A percentile compares a stretch with the other conserved stretches of the same genome.
Conservation (phyloP, 306 rosid genomes). For the Sicyos baderoa region DNA sequence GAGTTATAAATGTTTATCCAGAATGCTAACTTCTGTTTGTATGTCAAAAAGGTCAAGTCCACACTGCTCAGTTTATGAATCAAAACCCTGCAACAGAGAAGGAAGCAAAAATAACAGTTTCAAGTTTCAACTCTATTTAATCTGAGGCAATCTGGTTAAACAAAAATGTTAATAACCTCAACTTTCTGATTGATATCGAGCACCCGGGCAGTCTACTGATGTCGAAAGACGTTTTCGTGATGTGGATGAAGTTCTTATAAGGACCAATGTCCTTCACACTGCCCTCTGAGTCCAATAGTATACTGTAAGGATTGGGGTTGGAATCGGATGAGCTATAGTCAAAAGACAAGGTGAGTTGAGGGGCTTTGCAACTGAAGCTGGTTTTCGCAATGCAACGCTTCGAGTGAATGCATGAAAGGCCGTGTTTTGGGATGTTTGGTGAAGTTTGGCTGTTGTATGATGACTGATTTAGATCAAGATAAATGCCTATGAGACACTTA, state of each 20-base stretch:
- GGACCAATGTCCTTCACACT: conserved; percentile 58
- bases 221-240: conserved; percentile 47
- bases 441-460: conserved; percentile 51
- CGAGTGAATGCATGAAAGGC: conserved; percentile 65
- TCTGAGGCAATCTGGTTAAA: conserved; percentile 5
- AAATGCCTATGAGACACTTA: conserved; percentile 55
- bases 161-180: conserved; percentile 34
- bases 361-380: conserved; percentile 52
- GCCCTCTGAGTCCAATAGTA: conserved; percentile 52
- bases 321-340: conserved; percentile 34
- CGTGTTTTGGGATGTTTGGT: conserved; percentile 41
- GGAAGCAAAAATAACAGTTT: not conserved
- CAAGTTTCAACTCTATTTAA: not conserved
- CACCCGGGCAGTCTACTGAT: conserved; percentile 38
- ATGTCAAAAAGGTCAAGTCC: conserved; percentile 60
- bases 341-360: conserved; percentile 39
- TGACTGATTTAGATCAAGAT: conserved; percentile 58
- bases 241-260: conserved; percentile 66
- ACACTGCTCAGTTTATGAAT: conserved; percentile 51
- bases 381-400: conserved; percentile 49
- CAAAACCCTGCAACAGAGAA: conserved; percentile 39
- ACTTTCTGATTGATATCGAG: conserved; percentile 37
- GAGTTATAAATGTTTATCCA: conserved; percentile 95
- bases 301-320: conserved; percentile 63
- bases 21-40: conserved; percentile 88